These are phyloP conservation scores for Fusarium mundagurra DNA, from an alignment of 2,329 filamentous ascomycete species.

Conservation along the genomic window DNA sequence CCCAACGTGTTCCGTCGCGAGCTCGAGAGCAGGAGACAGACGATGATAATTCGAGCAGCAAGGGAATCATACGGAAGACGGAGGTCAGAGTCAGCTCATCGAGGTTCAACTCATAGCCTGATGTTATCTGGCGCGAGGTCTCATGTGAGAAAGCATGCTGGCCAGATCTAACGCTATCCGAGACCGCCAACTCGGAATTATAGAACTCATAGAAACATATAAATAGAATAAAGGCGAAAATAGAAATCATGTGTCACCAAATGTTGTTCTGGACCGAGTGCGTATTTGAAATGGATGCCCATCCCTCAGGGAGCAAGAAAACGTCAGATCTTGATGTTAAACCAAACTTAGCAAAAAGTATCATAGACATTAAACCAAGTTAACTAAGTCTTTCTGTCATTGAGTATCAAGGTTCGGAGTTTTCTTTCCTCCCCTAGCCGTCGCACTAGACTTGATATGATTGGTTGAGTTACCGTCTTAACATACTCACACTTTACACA, in stretches of 20 bases:
- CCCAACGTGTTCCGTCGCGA: not conserved
- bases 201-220: rapidly evolving
- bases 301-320: not conserved
- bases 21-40: not conserved
- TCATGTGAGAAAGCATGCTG: rapidly evolving
- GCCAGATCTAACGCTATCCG: rapidly evolving
- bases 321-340: not conserved
- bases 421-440: not conserved
- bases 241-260: not conserved
- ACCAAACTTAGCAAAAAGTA: not conserved
- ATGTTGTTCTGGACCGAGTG: not conserved
- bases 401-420: not conserved
- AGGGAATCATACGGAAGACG: constrained; percentile 5
- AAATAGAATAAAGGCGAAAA: not conserved
- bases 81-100: not conserved
- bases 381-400: not conserved
- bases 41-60: constrained; percentile 8
- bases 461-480: rapidly evolving
- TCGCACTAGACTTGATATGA: rapidly evolving
- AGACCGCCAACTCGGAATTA: rapidly evolving
- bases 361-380: rapidly evolving
- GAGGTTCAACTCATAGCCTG: not conserved
- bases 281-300: not conserved
- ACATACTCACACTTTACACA: rapidly evolving
- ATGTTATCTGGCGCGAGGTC: not conserved